phyloP scores from a whole-genome alignment of 352 stramenopile genomes.

The Pythium aphanidermatum region DNA sequence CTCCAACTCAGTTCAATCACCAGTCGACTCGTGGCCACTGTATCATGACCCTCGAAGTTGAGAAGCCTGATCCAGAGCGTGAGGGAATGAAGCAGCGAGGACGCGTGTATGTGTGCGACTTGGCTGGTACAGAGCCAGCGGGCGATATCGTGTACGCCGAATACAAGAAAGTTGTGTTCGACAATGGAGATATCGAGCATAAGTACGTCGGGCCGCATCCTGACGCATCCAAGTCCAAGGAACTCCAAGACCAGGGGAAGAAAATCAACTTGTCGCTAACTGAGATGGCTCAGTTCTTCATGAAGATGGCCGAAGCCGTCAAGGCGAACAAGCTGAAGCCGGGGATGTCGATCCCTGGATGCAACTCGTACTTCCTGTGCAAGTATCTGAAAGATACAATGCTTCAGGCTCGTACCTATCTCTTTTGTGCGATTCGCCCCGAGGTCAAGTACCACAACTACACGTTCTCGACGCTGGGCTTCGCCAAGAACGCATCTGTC shows the following conservation, averaged over 20 bases:
- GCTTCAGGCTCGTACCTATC: conserved; percentile 89
- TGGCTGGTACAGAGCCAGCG: conserved; percentile 90
- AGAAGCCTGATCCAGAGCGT: conserved; percentile 89
- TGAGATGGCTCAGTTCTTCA: conserved; percentile 96
- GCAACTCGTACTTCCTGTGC: conserved; percentile 94
- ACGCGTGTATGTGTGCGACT: conserved; percentile 91
- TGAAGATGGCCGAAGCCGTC: conserved; percentile 95
- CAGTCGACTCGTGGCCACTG: conserved; percentile 92
- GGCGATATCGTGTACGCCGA: conserved; percentile 92
- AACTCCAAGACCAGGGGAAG: conserved; percentile 93
- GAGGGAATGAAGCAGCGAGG: conserved; percentile 87
- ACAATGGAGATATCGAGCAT: conserved; percentile 90
- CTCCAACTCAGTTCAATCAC: conserved; percentile 93
- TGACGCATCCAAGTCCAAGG: conserved; percentile 90
- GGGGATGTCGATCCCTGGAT: conserved; percentile 89
- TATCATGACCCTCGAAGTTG: conserved; percentile 94
- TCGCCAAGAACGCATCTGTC: conserved; percentile 92
- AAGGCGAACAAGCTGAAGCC: conserved; percentile 94
- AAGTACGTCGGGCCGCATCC: conserved; percentile 88
- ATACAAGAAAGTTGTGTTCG: conserved; percentile 91
- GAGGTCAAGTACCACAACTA: conserved; percentile 92
- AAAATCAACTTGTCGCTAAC: conserved; percentile 95
- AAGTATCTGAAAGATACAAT: conserved; percentile 97
- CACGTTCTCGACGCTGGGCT: conserved; percentile 92
- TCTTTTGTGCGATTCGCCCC: conserved; percentile 92